Percentiles rank a stretch among this genome's conserved stretches.
Evolutionary conservation across 83 land plant species (phyloP).

Genomic region (Diphasiastrum complanatum): DNA sequence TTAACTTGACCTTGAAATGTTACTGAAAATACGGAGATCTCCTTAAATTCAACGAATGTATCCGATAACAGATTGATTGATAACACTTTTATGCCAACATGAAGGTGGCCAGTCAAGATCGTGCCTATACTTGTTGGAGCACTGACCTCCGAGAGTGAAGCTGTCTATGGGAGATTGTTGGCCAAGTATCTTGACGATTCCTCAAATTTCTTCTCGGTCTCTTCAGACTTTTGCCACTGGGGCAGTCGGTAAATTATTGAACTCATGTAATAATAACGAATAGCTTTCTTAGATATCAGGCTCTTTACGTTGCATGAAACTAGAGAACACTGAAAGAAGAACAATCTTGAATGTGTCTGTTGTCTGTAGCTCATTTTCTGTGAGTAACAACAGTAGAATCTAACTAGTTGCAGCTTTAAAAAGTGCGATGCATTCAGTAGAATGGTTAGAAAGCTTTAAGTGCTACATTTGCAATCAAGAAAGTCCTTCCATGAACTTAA

Average conservation of each 20-base stretch:
- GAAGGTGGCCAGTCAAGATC: constrained; percentile 72
- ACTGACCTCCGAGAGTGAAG: constrained; percentile 74
- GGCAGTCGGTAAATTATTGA: constrained; percentile 54
- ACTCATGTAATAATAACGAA: not conserved
- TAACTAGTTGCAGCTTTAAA: too few species aligned
- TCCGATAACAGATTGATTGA: not conserved
- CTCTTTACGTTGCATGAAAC: not conserved
- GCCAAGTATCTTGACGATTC: constrained; percentile 92
- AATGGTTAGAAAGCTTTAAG: too few species aligned
- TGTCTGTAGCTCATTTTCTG: too few species aligned
- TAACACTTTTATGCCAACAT: not conserved
- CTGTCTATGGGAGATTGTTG: constrained; percentile 69
- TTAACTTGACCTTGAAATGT: constrained; percentile 1
- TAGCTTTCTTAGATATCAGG: not conserved
- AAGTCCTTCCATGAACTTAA: too few species aligned
- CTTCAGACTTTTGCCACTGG: constrained; percentile 98
- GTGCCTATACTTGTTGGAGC: constrained; percentile 94
- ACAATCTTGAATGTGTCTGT: too few species aligned
- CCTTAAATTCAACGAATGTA: too few species aligned
- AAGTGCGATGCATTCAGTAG: too few species aligned
- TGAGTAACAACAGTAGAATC: too few species aligned
- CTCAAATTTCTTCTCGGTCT: constrained; percentile 76
- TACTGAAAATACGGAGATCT: too few species aligned
- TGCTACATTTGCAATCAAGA: too few species aligned
- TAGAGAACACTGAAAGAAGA: too few species aligned